Evolutionary conservation across 2,329 filamentous ascomycete genomes (phyloP).

Genomic region (Phyllosticta citriasiana): DNA sequence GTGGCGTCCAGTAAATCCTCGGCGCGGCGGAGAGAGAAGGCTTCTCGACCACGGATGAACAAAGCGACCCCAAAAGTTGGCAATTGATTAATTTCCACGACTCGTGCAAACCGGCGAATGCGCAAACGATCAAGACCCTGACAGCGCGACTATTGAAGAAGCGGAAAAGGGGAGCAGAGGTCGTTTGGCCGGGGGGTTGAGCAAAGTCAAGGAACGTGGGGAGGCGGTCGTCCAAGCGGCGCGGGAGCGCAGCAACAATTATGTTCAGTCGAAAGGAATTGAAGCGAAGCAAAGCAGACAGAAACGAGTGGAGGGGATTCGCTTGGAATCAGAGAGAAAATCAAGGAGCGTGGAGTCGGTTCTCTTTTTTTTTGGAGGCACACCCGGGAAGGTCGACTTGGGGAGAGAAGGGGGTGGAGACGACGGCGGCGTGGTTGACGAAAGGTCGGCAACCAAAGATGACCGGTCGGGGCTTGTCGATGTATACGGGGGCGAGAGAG

Average conservation of each 20-base stretch:
- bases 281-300: conserved; percentile 13
- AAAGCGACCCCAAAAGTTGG: conserved; percentile 4
- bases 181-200: not conserved
- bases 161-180: not conserved
- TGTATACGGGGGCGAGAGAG: conserved; percentile 12
- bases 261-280: conserved; percentile 10
- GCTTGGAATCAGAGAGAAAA: conserved; percentile 21
- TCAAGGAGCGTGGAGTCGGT: conserved; percentile 23
- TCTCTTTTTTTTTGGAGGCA: conserved; percentile 13
- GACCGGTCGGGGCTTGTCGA: conserved; percentile 29
- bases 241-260: conserved; percentile 11
- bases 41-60: conserved; percentile 2
- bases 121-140: not conserved
- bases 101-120: not conserved
- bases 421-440: conserved; percentile 23
- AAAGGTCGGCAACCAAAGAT: conserved; percentile 16
- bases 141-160: not conserved
- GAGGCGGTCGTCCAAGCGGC: conserved; percentile 11
- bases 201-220: conserved; percentile 8
- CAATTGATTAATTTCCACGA: conserved; percentile 3
- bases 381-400: not conserved
- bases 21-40: not conserved
- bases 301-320: conserved; percentile 26
- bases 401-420: conserved; percentile 7
- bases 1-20: conserved; percentile 6